Conservation (phyloP, 768 basidiomycete genomes). For the Harrya chromipes region DNA sequence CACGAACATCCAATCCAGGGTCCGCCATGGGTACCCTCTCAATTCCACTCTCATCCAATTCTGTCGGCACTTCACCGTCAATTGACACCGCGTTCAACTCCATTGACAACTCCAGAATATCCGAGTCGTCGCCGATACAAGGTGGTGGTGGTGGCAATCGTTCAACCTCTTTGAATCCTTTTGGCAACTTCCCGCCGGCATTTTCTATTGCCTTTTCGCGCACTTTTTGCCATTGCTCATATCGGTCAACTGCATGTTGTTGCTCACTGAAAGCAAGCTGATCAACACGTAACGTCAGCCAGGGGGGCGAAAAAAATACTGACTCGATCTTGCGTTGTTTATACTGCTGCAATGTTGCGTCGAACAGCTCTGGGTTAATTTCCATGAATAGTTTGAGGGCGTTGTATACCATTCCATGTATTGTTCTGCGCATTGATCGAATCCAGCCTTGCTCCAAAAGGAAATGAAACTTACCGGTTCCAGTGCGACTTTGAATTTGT, state of each 20-base stretch:
- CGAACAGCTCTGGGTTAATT: slow-evolving; percentile 95
- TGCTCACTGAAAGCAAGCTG: slow-evolving; percentile 60
- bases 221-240: slow-evolving; percentile 87
- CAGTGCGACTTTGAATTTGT: slow-evolving; percentile 96
- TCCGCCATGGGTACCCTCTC: slow-evolving; percentile 92
- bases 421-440: slow-evolving; percentile 60
- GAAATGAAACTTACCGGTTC: slow-evolving; percentile 74
- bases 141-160: slow-evolving; percentile 77
- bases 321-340: slow-evolving; percentile 84
- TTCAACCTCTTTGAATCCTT: slow-evolving; percentile 63
- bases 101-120: slow-evolving; percentile 85
- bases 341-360: slow-evolving; percentile 90
- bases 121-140: slow-evolving; percentile 73
- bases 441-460: neutral
- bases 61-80: slow-evolving; percentile 58
- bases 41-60: slow-evolving; percentile 76
- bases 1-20: slow-evolving; percentile 79
- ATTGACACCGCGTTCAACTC: slow-evolving; percentile 84
- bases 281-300: slow-evolving; percentile 2
- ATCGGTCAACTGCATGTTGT: slow-evolving; percentile 78
- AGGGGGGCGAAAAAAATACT: slow-evolving; percentile 33
- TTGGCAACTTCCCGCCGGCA: slow-evolving; percentile 66
- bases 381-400: slow-evolving; percentile 99
- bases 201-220: slow-evolving; percentile 75
- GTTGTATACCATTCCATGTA: slow-evolving; percentile 99